Evolutionary conservation across 2,329 filamentous ascomycete species (phyloP).

Genomic region (Rutstroemia sydowiana): DNA sequence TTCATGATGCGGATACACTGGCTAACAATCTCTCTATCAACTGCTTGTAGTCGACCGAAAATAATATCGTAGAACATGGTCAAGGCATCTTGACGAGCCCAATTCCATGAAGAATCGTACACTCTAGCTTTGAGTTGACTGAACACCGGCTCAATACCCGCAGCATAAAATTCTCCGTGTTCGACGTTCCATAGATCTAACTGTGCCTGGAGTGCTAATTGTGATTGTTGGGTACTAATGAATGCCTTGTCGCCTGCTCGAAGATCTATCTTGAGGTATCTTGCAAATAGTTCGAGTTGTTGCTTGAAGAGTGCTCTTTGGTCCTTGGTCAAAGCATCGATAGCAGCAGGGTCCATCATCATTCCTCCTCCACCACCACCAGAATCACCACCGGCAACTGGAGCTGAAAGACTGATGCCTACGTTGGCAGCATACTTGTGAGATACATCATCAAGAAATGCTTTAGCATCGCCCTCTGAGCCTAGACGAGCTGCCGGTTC

Average conservation of each 20-base stretch:
- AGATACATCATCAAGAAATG: conserved; percentile 78
- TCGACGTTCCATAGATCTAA: conserved; percentile 92
- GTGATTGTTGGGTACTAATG: conserved; percentile 74
- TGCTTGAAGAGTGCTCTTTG: conserved; percentile 96
- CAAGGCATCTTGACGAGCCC: conserved; percentile 93
- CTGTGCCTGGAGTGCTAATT: conserved; percentile 83
- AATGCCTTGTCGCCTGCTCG: conserved; percentile 94
- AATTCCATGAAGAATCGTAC: conserved; percentile 99
- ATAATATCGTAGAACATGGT: conserved; percentile 99
- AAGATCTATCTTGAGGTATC: conserved; percentile 95
- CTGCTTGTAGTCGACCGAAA: conserved; percentile 84
- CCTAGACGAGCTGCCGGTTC: conserved; percentile 84
- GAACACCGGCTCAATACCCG: conserved; percentile 91
- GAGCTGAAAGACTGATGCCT: conserved; percentile 75
- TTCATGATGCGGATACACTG: conserved; percentile 99
- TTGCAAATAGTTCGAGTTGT: conserved; percentile 87
- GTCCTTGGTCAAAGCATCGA: conserved; percentile 95
- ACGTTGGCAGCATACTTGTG: conserved; percentile 83
- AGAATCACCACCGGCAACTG: conserved; percentile 65
- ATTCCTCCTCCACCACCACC: conserved; percentile 71
- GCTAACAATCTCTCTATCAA: conserved; percentile 96
- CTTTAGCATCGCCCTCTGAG: conserved; percentile 85
- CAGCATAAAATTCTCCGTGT: conserved; percentile 92
- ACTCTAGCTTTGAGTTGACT: conserved; percentile 88
- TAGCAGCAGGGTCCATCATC: conserved; percentile 99